Evolutionary conservation across 75 land plant species (phyloP).

Genomic region (Ceratopteris richardii): DNA sequence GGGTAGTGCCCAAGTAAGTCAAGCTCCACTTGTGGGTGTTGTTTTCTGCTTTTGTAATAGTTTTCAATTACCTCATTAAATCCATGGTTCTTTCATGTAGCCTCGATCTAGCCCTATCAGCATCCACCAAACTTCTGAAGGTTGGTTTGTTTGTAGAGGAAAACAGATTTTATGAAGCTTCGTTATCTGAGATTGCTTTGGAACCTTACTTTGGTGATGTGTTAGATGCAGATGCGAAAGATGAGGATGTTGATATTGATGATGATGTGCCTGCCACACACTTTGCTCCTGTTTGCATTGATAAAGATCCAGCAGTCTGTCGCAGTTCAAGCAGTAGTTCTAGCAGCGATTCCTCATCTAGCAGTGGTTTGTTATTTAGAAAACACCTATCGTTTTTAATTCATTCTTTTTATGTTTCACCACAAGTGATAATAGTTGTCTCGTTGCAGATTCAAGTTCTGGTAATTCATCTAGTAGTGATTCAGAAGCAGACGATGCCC

Average conservation of each 20-base stretch:
- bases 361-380: slow-evolving; percentile 46
- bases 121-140: no score
- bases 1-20: not conserved
- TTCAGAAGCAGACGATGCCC: slow-evolving; percentile 35
- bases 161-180: not conserved
- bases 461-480: slow-evolving; percentile 33
- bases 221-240: slow-evolving; percentile 32
- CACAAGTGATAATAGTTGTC: not conserved
- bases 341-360: slow-evolving; percentile 69
- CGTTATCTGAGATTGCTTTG: not conserved
- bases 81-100: no score
- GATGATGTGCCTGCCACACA: slow-evolving; percentile 62
- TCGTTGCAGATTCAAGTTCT: slow-evolving; percentile 28
- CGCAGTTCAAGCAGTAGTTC: slow-evolving; percentile 21
- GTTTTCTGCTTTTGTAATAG: no score
- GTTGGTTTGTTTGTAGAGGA: no score
- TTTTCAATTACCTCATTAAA: no score
- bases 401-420: not conserved
- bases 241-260: slow-evolving; percentile 85
- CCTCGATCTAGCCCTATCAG: no score
- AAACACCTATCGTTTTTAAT: not conserved
- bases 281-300: slow-evolving; percentile 73
- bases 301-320: slow-evolving; percentile 35
- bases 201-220: not conserved
- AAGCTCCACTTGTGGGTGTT: no score